phyloP scores from a whole-genome alignment of 108 stramenopile genomes.

The Aurantiochytrium sp. region DNA sequence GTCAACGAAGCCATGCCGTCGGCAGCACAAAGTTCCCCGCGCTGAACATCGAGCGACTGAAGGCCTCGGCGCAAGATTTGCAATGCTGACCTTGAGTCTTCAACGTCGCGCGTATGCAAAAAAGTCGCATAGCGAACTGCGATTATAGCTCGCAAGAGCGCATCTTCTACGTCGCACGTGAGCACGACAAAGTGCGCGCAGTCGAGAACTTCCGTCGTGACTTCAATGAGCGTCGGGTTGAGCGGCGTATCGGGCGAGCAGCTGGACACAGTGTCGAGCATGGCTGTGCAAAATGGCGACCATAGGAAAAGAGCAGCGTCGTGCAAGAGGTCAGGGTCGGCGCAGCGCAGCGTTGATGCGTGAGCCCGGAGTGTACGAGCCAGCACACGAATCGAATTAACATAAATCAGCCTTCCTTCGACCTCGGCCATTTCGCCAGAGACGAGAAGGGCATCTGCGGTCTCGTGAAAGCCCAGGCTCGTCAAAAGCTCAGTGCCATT shows the following conservation, averaged over 20 bases:
- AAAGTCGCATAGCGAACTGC: background rate
- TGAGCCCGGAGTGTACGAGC: background rate
- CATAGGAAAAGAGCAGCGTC: background rate
- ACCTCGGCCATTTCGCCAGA: background rate
- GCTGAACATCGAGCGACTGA: background rate
- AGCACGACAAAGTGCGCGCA: background rate
- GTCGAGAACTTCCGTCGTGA: background rate
- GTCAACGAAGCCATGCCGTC: background rate
- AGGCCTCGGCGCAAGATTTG: background rate
- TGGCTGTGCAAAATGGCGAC: constrained; percentile 11
- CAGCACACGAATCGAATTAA: background rate
- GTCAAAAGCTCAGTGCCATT: background rate
- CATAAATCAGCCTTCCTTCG: background rate
- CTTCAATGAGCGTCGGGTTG: background rate
- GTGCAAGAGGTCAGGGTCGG: background rate
- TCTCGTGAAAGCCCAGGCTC: background rate
- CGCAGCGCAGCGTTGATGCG: background rate
- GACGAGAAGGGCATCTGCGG: background rate
- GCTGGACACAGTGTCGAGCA: background rate
- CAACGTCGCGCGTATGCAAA: background rate
- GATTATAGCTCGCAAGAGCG: background rate
- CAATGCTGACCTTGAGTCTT: background rate
- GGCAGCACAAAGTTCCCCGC: background rate
- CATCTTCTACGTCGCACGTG: background rate
- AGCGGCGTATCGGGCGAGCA: background rate